phyloP scores from a whole-genome alignment of 2,329 filamentous ascomycete genomes.

The Cladorrhinum sp. region DNA sequence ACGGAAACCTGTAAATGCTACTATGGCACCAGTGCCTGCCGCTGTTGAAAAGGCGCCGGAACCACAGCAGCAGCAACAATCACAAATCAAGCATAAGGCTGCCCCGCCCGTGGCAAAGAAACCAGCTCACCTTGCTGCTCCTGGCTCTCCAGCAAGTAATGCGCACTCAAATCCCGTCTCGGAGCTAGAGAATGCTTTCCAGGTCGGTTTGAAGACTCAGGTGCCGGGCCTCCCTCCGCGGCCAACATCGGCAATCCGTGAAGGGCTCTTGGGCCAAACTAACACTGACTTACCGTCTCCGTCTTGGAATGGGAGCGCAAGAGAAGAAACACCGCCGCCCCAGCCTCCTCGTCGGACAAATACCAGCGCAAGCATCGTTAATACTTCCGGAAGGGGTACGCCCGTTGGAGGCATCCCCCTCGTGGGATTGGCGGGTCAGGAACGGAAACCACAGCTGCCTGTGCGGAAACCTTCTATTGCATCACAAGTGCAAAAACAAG shows the following conservation, averaged over 20 bases:
- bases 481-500: conserved; percentile 27
- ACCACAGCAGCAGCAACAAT: conserved; percentile 38
- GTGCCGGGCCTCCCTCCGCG: conserved; percentile 14
- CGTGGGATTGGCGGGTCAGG: conserved; percentile 18
- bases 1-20: conserved; percentile 22
- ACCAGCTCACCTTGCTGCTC: conserved; percentile 51
- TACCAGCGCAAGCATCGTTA: conserved; percentile 21
- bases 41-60: conserved; percentile 35
- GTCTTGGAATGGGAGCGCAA: conserved; percentile 7
- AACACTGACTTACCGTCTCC: conserved; percentile 3
- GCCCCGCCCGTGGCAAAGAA: conserved; percentile 62
- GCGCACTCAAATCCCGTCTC: conserved; percentile 10
- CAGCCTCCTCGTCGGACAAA: conserved; percentile 28
- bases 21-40: conserved; percentile 28
- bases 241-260: conserved; percentile 13
- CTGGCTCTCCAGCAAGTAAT: conserved; percentile 31
- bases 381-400: conserved; percentile 16
- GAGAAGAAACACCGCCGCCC: conserved; percentile 13
- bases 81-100: conserved; percentile 40
- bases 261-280: background rate
- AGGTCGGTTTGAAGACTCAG: conserved; percentile 5
- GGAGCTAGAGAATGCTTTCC: conserved; percentile 4
- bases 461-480: conserved; percentile 27
- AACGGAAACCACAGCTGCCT: conserved; percentile 23
- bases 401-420: conserved; percentile 26